Conservation (phyloP, 2,329 filamentous ascomycete genomes). For the Clonostachys rhizophaga region DNA sequence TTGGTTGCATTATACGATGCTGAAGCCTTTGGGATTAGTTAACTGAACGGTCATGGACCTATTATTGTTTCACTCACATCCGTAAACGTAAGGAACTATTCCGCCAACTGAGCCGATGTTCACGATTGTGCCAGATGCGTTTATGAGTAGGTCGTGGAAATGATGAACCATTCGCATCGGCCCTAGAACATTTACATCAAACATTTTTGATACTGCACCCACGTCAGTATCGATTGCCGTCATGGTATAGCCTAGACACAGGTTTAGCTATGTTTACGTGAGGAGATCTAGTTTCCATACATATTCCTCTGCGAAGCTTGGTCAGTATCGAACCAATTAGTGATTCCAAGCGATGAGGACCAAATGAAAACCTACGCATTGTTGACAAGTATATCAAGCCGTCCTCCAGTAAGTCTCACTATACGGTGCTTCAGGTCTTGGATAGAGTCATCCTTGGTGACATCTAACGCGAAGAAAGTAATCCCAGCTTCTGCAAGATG, state of each 20-base stretch:
- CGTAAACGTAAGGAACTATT: constrained; percentile 10
- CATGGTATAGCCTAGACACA: constrained; percentile 7
- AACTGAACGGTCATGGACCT: neutral
- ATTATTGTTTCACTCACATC: constrained; percentile 1
- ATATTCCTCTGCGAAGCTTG: neutral
- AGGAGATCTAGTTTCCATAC: neutral
- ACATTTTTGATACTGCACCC: constrained; percentile 23
- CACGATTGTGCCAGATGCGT: constrained; percentile 11
- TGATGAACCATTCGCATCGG: constrained; percentile 13
- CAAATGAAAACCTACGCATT: constrained; percentile 39
- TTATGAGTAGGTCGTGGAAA: constrained; percentile 10
- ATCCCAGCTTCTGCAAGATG: constrained; percentile 41
- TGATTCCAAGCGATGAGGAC: neutral
- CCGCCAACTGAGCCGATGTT: constrained; percentile 15
- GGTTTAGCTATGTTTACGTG: neutral
- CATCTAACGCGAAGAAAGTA: constrained; percentile 45
- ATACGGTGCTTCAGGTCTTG: constrained; percentile 40
- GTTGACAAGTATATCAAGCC: constrained; percentile 54
- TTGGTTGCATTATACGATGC: constrained; percentile 13
- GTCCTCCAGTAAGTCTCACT: constrained; percentile 40
- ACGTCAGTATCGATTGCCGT: constrained; percentile 20
- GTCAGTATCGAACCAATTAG: neutral
- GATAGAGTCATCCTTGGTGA: constrained; percentile 47
- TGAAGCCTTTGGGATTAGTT: neutral
- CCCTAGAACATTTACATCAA: constrained; percentile 37